These are phyloP conservation scores for Malassezia psittaci DNA, from an alignment of 1,284 basidiomycete species.

Conservation along the genomic window DNA sequence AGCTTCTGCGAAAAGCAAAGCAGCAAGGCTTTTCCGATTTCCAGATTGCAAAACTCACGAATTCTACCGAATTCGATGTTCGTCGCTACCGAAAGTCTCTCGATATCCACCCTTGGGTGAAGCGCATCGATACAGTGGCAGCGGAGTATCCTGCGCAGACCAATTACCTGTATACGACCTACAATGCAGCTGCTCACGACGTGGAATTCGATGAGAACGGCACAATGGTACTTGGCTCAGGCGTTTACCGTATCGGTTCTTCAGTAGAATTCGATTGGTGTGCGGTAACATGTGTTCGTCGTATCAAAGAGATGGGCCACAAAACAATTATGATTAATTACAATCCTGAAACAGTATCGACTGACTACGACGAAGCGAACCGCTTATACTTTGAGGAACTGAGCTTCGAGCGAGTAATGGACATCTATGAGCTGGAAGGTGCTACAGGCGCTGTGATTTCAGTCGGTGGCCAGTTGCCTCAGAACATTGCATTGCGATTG, in stretches of 20 bases:
- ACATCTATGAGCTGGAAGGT: slow-evolving; percentile 94
- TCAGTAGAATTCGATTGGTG: slow-evolving; percentile 99
- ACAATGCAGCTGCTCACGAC: slow-evolving; percentile 93
- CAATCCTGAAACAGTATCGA: slow-evolving; percentile 98
- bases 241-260: slow-evolving; percentile 94
- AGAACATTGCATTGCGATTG: slow-evolving; percentile 94
- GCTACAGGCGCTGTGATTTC: slow-evolving; percentile 89
- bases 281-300: slow-evolving; percentile 90
- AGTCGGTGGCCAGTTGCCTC: slow-evolving; percentile 71
- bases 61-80: slow-evolving; percentile 62
- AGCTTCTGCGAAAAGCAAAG: slow-evolving; percentile 44
- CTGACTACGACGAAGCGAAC: slow-evolving; percentile 98
- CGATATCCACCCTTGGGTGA: slow-evolving; percentile 89
- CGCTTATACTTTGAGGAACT: slow-evolving; percentile 97
- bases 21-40: slow-evolving; percentile 69
- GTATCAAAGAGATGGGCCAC: slow-evolving; percentile 79
- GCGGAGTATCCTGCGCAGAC: slow-evolving; percentile 98
- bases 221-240: slow-evolving; percentile 97
- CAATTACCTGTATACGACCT: slow-evolving; percentile 99
- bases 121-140: slow-evolving; percentile 96
- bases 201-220: slow-evolving; percentile 92
- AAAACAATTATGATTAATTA: slow-evolving; percentile 99
- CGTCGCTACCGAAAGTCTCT: slow-evolving; percentile 75
- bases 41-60: slow-evolving; percentile 70
- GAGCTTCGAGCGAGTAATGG: slow-evolving; percentile 96